phyloP scores from a whole-genome alignment of 495 filamentous ascomycete genomes.

The Trichoderma orchidacearum region DNA sequence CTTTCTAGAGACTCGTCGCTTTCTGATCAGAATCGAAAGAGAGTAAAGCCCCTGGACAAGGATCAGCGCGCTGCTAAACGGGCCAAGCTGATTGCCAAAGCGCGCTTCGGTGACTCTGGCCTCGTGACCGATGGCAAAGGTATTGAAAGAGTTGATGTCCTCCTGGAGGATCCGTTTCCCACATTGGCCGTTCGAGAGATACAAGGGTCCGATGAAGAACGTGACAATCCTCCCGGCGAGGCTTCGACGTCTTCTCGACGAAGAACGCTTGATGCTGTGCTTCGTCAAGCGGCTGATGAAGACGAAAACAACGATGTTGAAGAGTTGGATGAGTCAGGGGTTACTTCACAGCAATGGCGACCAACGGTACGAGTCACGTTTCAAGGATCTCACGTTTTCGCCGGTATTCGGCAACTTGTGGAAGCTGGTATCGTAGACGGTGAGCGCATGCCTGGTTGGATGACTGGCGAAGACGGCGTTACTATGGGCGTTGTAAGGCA shows the following conservation, averaged over 20 bases:
- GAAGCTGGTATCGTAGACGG: slow-evolving; percentile 63
- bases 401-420: slow-evolving; percentile 60
- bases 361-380: slow-evolving; percentile 48
- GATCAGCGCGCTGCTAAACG: slow-evolving; percentile 26
- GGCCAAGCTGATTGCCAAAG: slow-evolving; percentile 31
- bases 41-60: slow-evolving; percentile 11
- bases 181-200: slow-evolving; percentile 11
- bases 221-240: slow-evolving; percentile 20
- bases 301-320: too few species aligned
- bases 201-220: slow-evolving; percentile 9
- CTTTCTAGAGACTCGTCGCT: slow-evolving; percentile 8
- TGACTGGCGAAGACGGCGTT: slow-evolving; percentile 77
- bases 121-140: slow-evolving; percentile 38
- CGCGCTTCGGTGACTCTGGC: slow-evolving; percentile 39
- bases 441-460: slow-evolving; percentile 73
- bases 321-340: background rate
- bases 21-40: slow-evolving; percentile 7
- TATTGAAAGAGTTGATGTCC: slow-evolving; percentile 47
- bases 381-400: slow-evolving; percentile 66
- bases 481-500: slow-evolving; percentile 52
- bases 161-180: slow-evolving; percentile 42
- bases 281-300: slow-evolving; percentile 8
- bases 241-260: slow-evolving; percentile 4
- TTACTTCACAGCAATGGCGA: background rate
- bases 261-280: slow-evolving; percentile 16